A percentile compares a stretch with the other conserved stretches of the same genome.
phyloP scores from a whole-genome alignment of 352 stramenopile genomes.

The Nothophytophthora sp. region DNA sequence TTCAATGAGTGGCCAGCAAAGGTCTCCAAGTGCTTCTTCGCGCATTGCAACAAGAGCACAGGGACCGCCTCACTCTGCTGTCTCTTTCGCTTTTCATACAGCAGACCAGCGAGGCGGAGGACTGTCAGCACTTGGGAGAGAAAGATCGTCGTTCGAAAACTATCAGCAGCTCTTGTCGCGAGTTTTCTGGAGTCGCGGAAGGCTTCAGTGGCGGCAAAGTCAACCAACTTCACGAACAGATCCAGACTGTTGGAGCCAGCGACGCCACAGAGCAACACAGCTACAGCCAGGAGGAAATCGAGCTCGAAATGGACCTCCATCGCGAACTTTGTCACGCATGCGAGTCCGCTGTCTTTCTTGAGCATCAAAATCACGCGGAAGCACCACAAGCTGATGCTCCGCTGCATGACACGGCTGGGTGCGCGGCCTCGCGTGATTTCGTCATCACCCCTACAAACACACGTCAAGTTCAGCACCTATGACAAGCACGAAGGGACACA shows the following conservation, averaged over 20 bases:
- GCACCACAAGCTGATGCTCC: conserved; percentile 63
- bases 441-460: conserved; percentile 23
- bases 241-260: conserved; percentile 59
- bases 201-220: conserved; percentile 47
- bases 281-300: conserved; percentile 67
- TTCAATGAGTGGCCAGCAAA: conserved; percentile 14
- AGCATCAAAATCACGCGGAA: conserved; percentile 73
- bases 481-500: background rate
- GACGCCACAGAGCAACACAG: conserved; percentile 62
- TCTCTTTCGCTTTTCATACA: conserved; percentile 59
- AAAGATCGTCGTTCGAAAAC: conserved; percentile 43
- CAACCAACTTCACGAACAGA: conserved; percentile 52
- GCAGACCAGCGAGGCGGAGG: conserved; percentile 42
- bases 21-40: conserved; percentile 35
- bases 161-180: conserved; percentile 21
- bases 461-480: conserved; percentile 4
- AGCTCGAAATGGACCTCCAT: conserved; percentile 50
- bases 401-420: conserved; percentile 26
- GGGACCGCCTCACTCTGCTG: conserved; percentile 56
- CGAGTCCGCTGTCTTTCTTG: conserved; percentile 76
- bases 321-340: conserved; percentile 49
- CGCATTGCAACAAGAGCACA: conserved; percentile 38
- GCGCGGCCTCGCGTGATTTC: conserved; percentile 25
- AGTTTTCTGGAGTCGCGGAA: conserved; percentile 21
- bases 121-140: conserved; percentile 51